Evolutionary conservation across 1,284 basidiomycete species (phyloP), one percentile per base, ranked within the genome.

Genomic region (Puccinia coronata): DNA sequence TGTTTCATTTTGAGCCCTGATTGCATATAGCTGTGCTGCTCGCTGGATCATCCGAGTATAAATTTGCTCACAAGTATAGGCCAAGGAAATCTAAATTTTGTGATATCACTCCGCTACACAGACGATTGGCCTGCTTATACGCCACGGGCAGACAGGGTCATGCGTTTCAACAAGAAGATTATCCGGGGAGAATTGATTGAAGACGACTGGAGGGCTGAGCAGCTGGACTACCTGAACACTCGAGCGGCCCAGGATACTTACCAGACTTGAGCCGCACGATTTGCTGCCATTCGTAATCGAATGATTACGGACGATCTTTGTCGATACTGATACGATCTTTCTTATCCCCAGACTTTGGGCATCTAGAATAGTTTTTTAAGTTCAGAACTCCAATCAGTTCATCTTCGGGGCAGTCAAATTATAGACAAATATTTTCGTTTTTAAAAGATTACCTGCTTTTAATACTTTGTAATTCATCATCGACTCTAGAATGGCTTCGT

Each of bases 171-270:
- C 57, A 80, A 80, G 57, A 57, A 72, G 47, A 63, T 80, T 23
- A 36, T n/a, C 36, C 25, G 59, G 23, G 53, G 70, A 31, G 70
- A 73, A 55, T 25, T 80, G 36, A 80, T 80, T 49, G 28, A 43
- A 59, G 78, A 80, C 49, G 57, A 80, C 53, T 80, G 78, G 78
- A 71, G 78, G 63, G 28, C 31, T 25, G 78, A 80, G 25, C 69
- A 80, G 59, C 5, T 80, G 2, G 23, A 36, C 0, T 80, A 59
- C 41, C 53, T 80, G 12, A 80, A 80, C 55, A 72, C 53, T 36
- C 18, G 55, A 61, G 2, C 69, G 14, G 57, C 78, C 6, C 34
- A 59, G 23, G 67, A 80, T 39, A 80, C 78, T n/a, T 80, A 70
- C 59, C 14, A 55, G 3, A 72, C 69, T 57, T 80, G 28, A 80